Evolutionary conservation across 805 yeast species (phyloP).

Genomic region (Saturnispora galanensis): DNA sequence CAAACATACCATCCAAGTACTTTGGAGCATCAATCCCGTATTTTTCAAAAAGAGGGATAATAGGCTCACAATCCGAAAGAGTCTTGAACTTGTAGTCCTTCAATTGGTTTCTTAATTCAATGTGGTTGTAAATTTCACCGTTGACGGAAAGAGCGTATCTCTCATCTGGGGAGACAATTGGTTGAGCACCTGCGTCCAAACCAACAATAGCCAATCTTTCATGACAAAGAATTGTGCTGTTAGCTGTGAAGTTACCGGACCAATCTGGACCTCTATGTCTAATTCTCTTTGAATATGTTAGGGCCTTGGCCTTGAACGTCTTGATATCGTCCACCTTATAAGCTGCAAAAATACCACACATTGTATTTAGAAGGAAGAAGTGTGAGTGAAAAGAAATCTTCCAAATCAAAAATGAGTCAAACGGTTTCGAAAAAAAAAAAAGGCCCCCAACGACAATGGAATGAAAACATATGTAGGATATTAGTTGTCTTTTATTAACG

Average conservation of each 20-base stretch:
- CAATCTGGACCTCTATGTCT: conserved; percentile 99
- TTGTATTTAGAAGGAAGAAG: conserved; percentile 21
- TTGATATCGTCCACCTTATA: conserved; percentile 73
- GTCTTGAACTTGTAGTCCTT: conserved; percentile 71
- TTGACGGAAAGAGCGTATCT: conserved; percentile 74
- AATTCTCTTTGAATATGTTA: conserved; percentile 82
- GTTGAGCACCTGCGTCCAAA: conserved; percentile 96
- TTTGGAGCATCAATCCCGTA: conserved; percentile 87
- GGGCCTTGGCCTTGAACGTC: conserved; percentile 75
- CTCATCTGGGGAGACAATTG: conserved; percentile 75
- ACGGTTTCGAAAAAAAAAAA: background rate
- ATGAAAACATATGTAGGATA: no score
- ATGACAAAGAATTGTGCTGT: conserved; percentile 78
- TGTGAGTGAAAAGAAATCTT: background rate
- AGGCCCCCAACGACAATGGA: no score
- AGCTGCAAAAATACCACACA: conserved; percentile 99
- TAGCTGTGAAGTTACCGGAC: conserved; percentile 80
- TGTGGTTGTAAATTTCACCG: conserved; percentile 98
- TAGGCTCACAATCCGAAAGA: conserved; percentile 93
- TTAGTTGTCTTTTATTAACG: no score
- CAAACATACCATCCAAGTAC: conserved; percentile 95
- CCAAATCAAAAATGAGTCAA: background rate
- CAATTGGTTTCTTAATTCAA: conserved; percentile 70
- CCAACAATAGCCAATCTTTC: conserved; percentile 98
- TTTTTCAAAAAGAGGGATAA: conserved; percentile 84